phyloP scores from a whole-genome alignment of 1,139 yeast species.

The Debaryomyces psychrophilus region DNA sequence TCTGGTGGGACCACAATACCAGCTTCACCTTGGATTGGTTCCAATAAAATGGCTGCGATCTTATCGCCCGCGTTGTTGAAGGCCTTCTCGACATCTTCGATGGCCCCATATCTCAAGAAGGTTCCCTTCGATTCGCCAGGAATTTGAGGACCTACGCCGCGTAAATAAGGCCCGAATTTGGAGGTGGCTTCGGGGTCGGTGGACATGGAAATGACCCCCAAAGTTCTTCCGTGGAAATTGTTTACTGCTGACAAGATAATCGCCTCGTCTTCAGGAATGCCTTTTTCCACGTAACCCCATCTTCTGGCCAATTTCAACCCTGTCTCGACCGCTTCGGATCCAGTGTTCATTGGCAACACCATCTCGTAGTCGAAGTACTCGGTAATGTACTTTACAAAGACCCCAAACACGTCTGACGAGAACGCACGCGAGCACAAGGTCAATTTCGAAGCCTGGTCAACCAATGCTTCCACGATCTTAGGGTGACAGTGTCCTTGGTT shows the following conservation, averaged over 20 bases:
- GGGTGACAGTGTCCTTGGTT: conserved; percentile 99
- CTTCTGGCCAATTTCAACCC: conserved; percentile 92
- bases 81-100: conserved; percentile 86
- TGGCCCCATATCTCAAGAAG: conserved; percentile 72
- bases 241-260: conserved; percentile 83
- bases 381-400: conserved; percentile 84
- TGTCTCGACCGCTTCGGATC: conserved; percentile 98
- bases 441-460: conserved; percentile 82
- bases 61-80: conserved; percentile 84
- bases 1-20: conserved; percentile 94
- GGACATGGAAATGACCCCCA: conserved; percentile 94
- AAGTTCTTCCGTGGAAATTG: conserved; percentile 95
- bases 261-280: conserved; percentile 81
- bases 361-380: conserved; percentile 88
- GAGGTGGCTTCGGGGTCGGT: conserved; percentile 93
- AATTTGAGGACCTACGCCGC: conserved; percentile 79
- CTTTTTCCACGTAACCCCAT: conserved; percentile 94
- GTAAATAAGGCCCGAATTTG: conserved; percentile 87
- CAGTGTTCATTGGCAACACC: conserved; percentile 98
- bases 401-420: conserved; percentile 86
- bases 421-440: conserved; percentile 93
- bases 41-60: conserved; percentile 88
- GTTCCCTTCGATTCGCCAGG: conserved; percentile 62
- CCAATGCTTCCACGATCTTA: conserved; percentile 79
- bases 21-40: conserved; percentile 98